Evolutionary conservation across 2,329 filamentous ascomycete genomes (phyloP).

Genomic region (Neonectria faginata): DNA sequence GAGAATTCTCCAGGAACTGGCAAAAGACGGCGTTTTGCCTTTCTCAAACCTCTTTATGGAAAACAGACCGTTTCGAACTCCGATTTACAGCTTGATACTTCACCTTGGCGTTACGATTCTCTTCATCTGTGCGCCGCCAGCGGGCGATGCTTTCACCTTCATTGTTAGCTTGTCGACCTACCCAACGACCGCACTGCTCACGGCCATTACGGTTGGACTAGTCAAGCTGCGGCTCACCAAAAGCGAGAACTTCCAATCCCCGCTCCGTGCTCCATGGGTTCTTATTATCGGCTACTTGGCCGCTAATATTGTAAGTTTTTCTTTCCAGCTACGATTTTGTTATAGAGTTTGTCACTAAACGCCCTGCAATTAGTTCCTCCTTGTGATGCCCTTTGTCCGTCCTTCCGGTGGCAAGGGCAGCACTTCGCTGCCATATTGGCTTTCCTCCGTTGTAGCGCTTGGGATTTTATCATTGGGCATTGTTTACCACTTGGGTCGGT

Average conservation of each 20-base stretch:
- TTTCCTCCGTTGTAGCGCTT: slow-evolving; percentile 25
- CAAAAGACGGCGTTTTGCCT: slow-evolving; percentile 35
- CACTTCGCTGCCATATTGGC: slow-evolving; percentile 31
- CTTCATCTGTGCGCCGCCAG: slow-evolving; percentile 41
- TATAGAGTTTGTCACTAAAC: not conserved
- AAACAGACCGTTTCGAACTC: slow-evolving; percentile 41
- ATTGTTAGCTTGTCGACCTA: slow-evolving; percentile 39
- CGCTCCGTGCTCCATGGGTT: slow-evolving; percentile 35
- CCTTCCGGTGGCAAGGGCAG: slow-evolving; percentile 27
- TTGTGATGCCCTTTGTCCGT: slow-evolving; percentile 29
- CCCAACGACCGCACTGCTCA: slow-evolving; percentile 32
- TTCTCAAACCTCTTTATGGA: slow-evolving; percentile 44
- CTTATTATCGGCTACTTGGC: slow-evolving; percentile 25
- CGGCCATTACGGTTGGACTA: slow-evolving; percentile 34
- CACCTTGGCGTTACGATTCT: slow-evolving; percentile 39
- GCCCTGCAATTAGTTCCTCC: slow-evolving; percentile 12
- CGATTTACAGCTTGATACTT: slow-evolving; percentile 34
- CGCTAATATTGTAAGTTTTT: slow-evolving; percentile 21
- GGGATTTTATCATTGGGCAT: slow-evolving; percentile 24
- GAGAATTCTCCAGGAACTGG: slow-evolving; percentile 39
- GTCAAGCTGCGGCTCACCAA: slow-evolving; percentile 37
- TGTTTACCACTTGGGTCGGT: slow-evolving; percentile 19
- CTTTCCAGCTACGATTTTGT: not conserved
- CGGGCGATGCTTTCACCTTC: slow-evolving; percentile 42
- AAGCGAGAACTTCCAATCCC: slow-evolving; percentile 33